Evolutionary conservation across 208 protist species (phyloP), one percentile per base, ranked within the genome.

Genomic region (Trypanosoma melophagium): DNA sequence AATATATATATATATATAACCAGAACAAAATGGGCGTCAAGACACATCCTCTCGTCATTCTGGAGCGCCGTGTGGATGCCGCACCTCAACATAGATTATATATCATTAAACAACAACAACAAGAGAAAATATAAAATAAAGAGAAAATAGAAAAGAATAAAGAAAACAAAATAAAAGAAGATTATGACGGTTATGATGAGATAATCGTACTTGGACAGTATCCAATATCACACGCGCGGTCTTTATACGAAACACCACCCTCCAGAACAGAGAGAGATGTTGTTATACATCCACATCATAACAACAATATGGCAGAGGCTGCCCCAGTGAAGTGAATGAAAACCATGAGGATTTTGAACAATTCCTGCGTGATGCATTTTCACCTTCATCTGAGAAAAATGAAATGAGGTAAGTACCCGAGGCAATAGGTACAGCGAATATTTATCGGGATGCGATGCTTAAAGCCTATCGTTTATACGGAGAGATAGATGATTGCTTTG

Each of bases 381-480:
- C 45, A 44, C 47, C 63, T 31, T 55, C 56, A 28, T 55, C 41
- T 12, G n/a, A 19, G 14, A 16, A 21, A 5, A 53, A 24, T 12
- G 42, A 49, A 24, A n/a, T 49, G 1, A 9, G 2, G 19, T 21
- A 16, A 10, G 7, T 19, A 24, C 0, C 10, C 0, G 17, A 9
- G 53, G n/a, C 21, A 53, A 31, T 10, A 45, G n/a, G 13, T 49
- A 31, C 3, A 58, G 56, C 47, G 14, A 70, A 70, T 38, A 45
- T 28, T 13, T 70, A 70, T 52, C 31, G 61, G 28, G 1, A 31
- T 41, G 65, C 65, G 16, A 70, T 70, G 65, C 21, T 21, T 3
- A 62, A 16, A 12, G 65, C 65, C 3, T 70, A 70, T 38, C 5
- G 10, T 1, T 44, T 70, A 19, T 69, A 69, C 22, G 64, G 64